Percentiles rank a stretch among this genome's conserved stretches.
Evolutionary conservation across 2,329 filamentous ascomycete genomes (phyloP).

Genomic region (Talaromyces verruculosus): DNA sequence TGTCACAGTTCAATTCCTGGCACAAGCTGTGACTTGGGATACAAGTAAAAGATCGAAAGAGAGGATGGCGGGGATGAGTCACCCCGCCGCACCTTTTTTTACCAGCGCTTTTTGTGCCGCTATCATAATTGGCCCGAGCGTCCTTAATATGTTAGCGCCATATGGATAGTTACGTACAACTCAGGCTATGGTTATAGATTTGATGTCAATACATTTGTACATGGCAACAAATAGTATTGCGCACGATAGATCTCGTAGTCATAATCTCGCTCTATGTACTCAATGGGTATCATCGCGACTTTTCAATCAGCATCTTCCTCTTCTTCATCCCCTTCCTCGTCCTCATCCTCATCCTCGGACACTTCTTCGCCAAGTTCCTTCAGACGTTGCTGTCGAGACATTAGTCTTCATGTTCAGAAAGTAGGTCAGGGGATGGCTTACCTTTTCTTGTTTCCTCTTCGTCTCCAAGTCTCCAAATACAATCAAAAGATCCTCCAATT

Average conservation of each 20-base stretch:
- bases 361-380: slow-evolving; percentile 67
- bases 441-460: slow-evolving; percentile 73
- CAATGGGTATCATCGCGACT: slow-evolving; percentile 18
- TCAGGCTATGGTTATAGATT: neutral
- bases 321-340: slow-evolving; percentile 55
- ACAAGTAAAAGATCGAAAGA: neutral
- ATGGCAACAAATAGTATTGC: neutral
- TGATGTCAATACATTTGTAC: neutral
- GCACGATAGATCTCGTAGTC: neutral
- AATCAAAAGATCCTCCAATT: slow-evolving; percentile 78
- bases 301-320: slow-evolving; percentile 35
- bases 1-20: slow-evolving; percentile 18
- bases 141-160: neutral
- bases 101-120: slow-evolving; percentile 12
- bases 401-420: slow-evolving; percentile 22
- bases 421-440: slow-evolving; percentile 38
- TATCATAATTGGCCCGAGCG: slow-evolving; percentile 18
- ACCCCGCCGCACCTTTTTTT: slow-evolving; percentile 21
- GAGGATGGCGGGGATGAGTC: slow-evolving; percentile 20
- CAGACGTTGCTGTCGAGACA: slow-evolving; percentile 57
- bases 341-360: slow-evolving; percentile 73
- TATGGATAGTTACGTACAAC: neutral
- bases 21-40: slow-evolving; percentile 1
- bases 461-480: slow-evolving; percentile 79
- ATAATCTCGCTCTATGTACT: slow-evolving; percentile 19